Evolutionary conservation across 805 yeast species (phyloP).

Genomic region (Millerozyma miso): DNA sequence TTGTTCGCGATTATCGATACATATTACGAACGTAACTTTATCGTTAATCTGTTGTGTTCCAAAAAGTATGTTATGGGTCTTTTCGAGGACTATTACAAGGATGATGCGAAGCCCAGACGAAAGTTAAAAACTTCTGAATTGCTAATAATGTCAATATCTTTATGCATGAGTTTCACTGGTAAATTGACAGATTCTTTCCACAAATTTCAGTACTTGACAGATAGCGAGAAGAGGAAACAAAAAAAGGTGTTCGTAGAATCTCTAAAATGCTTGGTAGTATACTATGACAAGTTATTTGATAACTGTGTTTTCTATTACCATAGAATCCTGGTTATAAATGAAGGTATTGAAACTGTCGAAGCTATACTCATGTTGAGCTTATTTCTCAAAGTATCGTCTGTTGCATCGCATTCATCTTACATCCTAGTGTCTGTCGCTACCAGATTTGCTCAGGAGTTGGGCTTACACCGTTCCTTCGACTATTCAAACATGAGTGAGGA

Average conservation of each 20-base stretch:
- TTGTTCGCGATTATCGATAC: constrained; percentile 23
- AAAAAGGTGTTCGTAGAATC: constrained; percentile 1
- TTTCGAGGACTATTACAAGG: constrained; percentile 22
- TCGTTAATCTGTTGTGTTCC: constrained; percentile 19
- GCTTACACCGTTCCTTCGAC: constrained; percentile 35
- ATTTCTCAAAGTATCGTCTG: constrained; percentile 30
- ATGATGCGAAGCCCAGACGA: constrained; percentile 8
- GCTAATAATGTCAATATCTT: constrained; percentile 27
- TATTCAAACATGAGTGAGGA: constrained; percentile 15
- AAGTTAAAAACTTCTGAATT: constrained; percentile 27
- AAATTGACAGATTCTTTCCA: constrained; percentile 13
- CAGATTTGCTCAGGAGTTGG: constrained; percentile 38
- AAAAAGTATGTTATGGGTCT: constrained; percentile 13
- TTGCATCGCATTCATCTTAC: constrained; percentile 27
- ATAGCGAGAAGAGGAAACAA: not conserved
- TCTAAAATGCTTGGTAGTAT: not conserved
- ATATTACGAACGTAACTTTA: constrained; percentile 19
- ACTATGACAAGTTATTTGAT: constrained; percentile 2
- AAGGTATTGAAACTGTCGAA: constrained; percentile 48
- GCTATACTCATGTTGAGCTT: constrained; percentile 47
- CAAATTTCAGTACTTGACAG: not conserved
- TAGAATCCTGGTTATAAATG: constrained; percentile 45
- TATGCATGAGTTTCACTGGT: constrained; percentile 22
- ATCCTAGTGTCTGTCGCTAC: constrained; percentile 30
- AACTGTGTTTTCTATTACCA: constrained; percentile 45